phyloP scores from a whole-genome alignment of 2,329 filamentous ascomycete species.

The Alternaria novae-zelandiae region DNA sequence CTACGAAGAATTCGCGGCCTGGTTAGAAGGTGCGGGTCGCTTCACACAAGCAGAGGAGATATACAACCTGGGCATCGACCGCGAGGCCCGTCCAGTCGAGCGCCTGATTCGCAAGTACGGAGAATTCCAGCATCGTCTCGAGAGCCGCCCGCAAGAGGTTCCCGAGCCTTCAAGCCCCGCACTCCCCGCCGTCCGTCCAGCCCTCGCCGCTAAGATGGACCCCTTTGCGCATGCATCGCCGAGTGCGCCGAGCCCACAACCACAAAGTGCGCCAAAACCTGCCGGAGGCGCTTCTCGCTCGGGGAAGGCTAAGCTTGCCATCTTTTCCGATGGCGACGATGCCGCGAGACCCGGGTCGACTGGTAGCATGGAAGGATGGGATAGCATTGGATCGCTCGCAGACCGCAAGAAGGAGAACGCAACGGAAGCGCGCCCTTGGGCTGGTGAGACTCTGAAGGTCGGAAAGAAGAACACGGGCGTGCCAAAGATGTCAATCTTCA shows the following conservation, averaged over 20 bases:
- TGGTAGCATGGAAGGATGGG: constrained; percentile 77
- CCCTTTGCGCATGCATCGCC: constrained; percentile 67
- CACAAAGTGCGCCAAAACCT: constrained; percentile 54
- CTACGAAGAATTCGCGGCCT: constrained; percentile 95
- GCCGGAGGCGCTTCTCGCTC: constrained; percentile 64
- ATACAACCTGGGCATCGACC: constrained; percentile 86
- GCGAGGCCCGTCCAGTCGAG: constrained; percentile 81
- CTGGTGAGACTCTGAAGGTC: constrained; percentile 85
- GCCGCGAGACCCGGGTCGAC: constrained; percentile 61
- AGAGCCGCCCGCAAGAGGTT: constrained; percentile 67
- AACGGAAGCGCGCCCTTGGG: constrained; percentile 87
- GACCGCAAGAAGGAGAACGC: constrained; percentile 95
- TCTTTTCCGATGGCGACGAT: constrained; percentile 81
- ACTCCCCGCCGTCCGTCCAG: constrained; percentile 80
- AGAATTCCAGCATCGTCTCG: constrained; percentile 84
- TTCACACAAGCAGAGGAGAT: constrained; percentile 95
- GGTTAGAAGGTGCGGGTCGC: constrained; percentile 82
- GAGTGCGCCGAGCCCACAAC: constrained; percentile 69
- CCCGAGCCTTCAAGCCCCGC: constrained; percentile 83
- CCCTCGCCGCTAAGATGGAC: constrained; percentile 83
- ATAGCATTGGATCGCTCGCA: constrained; percentile 83
- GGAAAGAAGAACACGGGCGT: constrained; percentile 79
- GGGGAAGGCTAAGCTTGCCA: constrained; percentile 80
- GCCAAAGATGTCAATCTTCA: constrained; percentile 90
- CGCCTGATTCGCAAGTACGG: constrained; percentile 86